phyloP scores from a whole-genome alignment of 106 monocot species.

The Vanilla planifolia region DNA sequence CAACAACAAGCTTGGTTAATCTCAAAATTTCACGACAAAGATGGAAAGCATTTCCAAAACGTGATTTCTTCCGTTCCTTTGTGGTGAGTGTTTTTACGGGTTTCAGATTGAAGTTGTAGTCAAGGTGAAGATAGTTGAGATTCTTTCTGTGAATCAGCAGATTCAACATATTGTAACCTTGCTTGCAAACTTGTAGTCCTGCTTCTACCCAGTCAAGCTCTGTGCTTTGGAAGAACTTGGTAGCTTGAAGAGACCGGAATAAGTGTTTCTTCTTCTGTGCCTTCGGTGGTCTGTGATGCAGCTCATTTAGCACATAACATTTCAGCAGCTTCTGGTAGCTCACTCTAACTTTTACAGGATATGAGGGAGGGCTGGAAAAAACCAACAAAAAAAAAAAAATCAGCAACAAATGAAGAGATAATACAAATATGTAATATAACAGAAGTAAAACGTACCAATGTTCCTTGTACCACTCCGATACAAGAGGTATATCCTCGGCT shows the following conservation, averaged over 20 bases:
- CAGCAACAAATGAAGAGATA: background rate
- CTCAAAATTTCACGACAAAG: slow-evolving; percentile 96
- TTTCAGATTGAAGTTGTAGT: slow-evolving; percentile 99
- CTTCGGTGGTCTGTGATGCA: slow-evolving; percentile 98
- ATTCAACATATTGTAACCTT: slow-evolving; percentile 99
- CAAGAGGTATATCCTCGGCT: slow-evolving; percentile 98
- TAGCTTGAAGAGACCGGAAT: slow-evolving; percentile 91
- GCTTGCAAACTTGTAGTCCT: slow-evolving; percentile 98
- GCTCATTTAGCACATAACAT: slow-evolving; percentile 95
- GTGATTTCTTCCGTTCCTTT: slow-evolving; percentile 96
- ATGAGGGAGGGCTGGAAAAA: slow-evolving; percentile 83
- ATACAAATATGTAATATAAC: background rate
- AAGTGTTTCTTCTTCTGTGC: slow-evolving; percentile 98
- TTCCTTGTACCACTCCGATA: slow-evolving; percentile 99
- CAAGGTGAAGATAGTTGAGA: slow-evolving; percentile 97
- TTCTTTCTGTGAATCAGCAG: slow-evolving; percentile 96
- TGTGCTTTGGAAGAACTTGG: slow-evolving; percentile 96
- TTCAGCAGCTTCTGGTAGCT: slow-evolving; percentile 98
- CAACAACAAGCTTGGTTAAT: slow-evolving; percentile 95
- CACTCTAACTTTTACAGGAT: slow-evolving; percentile 99
- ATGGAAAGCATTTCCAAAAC: slow-evolving; percentile 99
- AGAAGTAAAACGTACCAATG: slow-evolving; percentile 63
- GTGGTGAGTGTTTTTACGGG: slow-evolving; percentile 99
- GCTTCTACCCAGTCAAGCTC: slow-evolving; percentile 99
- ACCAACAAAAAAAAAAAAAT: slow-evolving; percentile 6